Percentiles rank a stretch among this genome's conserved stretches.
Conservation (phyloP, 257 asterid genomes). For the Ocimum tenuiflorum region DNA sequence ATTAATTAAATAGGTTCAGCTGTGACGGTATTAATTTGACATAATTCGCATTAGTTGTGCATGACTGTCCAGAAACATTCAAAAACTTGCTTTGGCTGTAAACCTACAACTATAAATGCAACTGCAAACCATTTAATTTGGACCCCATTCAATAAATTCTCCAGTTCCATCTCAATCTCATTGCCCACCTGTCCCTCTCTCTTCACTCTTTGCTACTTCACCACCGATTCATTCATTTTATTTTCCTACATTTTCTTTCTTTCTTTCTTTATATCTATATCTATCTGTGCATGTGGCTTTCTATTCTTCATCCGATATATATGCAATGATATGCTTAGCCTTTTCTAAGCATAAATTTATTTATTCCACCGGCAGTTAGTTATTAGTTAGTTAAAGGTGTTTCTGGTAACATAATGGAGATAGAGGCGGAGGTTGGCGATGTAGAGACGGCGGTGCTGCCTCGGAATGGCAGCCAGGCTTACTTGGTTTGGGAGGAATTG, state of each 20-base stretch:
- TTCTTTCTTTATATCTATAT: neutral
- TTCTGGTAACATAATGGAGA: conserved; percentile 30
- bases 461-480: conserved; percentile 44
- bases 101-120: conserved; percentile 24
- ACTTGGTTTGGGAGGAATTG: conserved; percentile 80
- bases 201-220: neutral
- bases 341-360: too few relatives aligned
- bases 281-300: neutral
- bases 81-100: conserved; percentile 5
- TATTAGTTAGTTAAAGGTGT: neutral
- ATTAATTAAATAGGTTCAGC: neutral
- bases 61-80: neutral
- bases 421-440: conserved; percentile 31
- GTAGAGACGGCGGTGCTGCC: conserved; percentile 17
- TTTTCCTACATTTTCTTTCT: neutral
- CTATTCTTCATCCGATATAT: too few relatives aligned
- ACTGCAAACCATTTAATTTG: conserved; percentile 37
- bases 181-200: neutral
- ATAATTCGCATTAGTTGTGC: neutral
- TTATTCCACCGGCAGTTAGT: neutral
- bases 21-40: conserved; percentile 14
- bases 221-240: conserved; percentile 5
- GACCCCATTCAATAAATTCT: conserved; percentile 1
- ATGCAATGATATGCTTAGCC: too few relatives aligned
- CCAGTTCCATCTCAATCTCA: conserved; percentile 1